Percentiles rank a stretch among this genome's conserved stretches.
Evolutionary conservation across 208 protist genomes (phyloP).

Genomic region (Spongospora subterranea): DNA sequence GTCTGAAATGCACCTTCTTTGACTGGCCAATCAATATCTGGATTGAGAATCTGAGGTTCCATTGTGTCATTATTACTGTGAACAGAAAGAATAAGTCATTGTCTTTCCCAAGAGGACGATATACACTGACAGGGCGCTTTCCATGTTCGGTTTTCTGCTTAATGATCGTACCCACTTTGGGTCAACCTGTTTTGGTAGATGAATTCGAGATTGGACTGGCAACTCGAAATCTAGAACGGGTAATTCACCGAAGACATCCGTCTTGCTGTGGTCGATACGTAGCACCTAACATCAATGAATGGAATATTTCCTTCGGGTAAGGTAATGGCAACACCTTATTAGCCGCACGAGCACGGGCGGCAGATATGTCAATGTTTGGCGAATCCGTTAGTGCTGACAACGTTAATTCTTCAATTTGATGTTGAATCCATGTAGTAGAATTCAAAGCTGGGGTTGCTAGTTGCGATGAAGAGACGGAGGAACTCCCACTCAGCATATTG

Average conservation of each 20-base stretch:
- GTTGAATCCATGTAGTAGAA: slow-evolving; percentile 15
- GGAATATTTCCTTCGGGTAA: not conserved
- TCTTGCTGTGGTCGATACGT: not conserved
- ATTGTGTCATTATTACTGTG: not conserved
- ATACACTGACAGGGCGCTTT: not conserved
- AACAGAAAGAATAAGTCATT: not conserved
- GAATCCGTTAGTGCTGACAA: not conserved
- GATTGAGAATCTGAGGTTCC: slow-evolving; percentile 10
- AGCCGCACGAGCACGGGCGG: not conserved
- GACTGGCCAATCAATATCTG: not conserved
- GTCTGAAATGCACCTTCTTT: not conserved
- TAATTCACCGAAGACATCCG: not conserved
- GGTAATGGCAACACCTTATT: slow-evolving; percentile 2
- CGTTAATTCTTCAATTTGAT: not conserved
- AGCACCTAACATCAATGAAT: not conserved
- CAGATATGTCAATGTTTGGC: not conserved
- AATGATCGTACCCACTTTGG: slow-evolving; percentile 25
- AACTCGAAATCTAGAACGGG: not conserved
- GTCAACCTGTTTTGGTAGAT: slow-evolving; percentile 45
- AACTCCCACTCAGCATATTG: not conserved
- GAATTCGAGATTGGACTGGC: not conserved
- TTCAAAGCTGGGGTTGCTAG: slow-evolving; percentile 4
- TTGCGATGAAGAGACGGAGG: not conserved
- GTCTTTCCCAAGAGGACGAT: not conserved
- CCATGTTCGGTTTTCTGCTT: not conserved